A percentile compares a stretch with the other conserved stretches of the same genome.
phyloP scores from a whole-genome alignment of 257 asterid genomes.

The Fraxinus quadrangulata region DNA sequence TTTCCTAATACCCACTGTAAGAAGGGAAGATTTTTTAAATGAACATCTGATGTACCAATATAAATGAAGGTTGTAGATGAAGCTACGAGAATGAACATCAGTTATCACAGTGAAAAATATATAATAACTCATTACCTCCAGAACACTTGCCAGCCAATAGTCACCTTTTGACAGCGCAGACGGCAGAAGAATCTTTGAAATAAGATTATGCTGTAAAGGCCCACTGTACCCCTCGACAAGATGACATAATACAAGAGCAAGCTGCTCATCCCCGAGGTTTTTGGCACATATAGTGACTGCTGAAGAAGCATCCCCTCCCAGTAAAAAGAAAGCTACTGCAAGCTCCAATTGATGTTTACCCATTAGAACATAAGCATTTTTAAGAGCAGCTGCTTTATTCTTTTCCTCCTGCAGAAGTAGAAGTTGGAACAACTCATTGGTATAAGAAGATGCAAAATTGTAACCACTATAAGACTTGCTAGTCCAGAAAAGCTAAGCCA shows the following conservation, averaged over 20 bases:
- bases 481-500: slow-evolving; percentile 1
- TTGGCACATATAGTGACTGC: slow-evolving; percentile 92
- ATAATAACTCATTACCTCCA: slow-evolving; percentile 62
- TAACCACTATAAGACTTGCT: slow-evolving; percentile 25
- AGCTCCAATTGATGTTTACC: slow-evolving; percentile 97
- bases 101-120: slow-evolving; percentile 20
- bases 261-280: slow-evolving; percentile 96
- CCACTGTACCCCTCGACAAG: slow-evolving; percentile 89
- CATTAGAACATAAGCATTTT: slow-evolving; percentile 93
- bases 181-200: slow-evolving; percentile 79
- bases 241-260: slow-evolving; percentile 92
- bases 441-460: slow-evolving; percentile 15
- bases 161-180: slow-evolving; percentile 76
- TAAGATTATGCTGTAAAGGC: slow-evolving; percentile 60
- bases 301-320: slow-evolving; percentile 94
- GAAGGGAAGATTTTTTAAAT: slow-evolving; percentile 31
- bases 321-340: slow-evolving; percentile 94
- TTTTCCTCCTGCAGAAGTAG: slow-evolving; percentile 69
- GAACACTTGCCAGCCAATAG: slow-evolving; percentile 81
- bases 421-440: slow-evolving; percentile 19
- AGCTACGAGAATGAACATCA: slow-evolving; percentile 19
- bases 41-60: slow-evolving; percentile 20
- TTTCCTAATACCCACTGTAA: slow-evolving; percentile 87
- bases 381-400: slow-evolving; percentile 90
- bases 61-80: slow-evolving; percentile 25